Evolutionary conservation across 78 protist species (phyloP).

Genomic region (Dictyostelium purpureum): DNA sequence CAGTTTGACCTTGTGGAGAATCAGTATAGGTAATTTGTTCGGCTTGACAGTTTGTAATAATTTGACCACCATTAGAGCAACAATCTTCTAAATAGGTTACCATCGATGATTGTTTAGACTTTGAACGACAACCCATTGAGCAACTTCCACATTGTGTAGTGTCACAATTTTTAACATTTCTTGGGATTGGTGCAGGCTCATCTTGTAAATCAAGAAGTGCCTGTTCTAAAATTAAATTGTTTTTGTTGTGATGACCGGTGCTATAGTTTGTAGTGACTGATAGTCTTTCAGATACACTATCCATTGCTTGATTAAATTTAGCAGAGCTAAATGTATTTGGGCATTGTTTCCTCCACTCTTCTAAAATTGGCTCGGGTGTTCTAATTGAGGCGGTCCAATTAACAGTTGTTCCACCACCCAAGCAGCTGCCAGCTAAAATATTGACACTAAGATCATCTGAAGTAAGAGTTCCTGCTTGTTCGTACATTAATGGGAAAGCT

Average conservation of each 20-base stretch:
- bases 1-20: neutral
- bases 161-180: slow-evolving; percentile 64
- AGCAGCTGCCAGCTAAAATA: slow-evolving; percentile 68
- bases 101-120: slow-evolving; percentile 48
- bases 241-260: neutral
- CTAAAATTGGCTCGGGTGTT: slow-evolving; percentile 35
- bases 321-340: slow-evolving; percentile 3
- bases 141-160: slow-evolving; percentile 69
- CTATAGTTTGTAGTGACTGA: slow-evolving; percentile 17
- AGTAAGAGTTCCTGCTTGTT: slow-evolving; percentile 48
- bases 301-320: slow-evolving; percentile 21
- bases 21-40: slow-evolving; percentile 26
- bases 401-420: slow-evolving; percentile 79
- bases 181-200: slow-evolving; percentile 29
- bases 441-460: slow-evolving; percentile 30
- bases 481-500: slow-evolving; percentile 57
- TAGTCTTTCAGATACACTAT: slow-evolving; percentile 10
- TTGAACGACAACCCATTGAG: slow-evolving; percentile 72
- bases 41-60: slow-evolving; percentile 47
- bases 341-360: slow-evolving; percentile 56
- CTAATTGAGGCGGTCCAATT: slow-evolving; percentile 76
- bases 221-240: neutral
- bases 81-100: slow-evolving; percentile 66
- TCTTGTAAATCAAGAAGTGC: slow-evolving; percentile 15
- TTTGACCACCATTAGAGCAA: slow-evolving; percentile 64